Percentiles rank a stretch among this genome's conserved stretches.
Conservation (phyloP, 2,329 filamentous ascomycete genomes). For the Colletotrichum noveboracense region DNA sequence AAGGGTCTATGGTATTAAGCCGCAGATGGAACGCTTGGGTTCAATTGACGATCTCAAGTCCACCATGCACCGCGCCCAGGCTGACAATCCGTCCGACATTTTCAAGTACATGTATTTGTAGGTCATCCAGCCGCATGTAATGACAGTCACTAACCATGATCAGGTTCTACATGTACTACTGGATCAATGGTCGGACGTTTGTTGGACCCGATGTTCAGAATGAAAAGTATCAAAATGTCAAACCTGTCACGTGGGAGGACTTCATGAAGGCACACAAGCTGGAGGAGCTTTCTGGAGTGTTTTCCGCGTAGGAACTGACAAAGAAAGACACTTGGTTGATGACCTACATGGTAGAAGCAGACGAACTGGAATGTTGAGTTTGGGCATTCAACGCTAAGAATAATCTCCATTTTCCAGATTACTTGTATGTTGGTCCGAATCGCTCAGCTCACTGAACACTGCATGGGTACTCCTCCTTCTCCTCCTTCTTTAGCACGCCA, state of each 20-base stretch:
- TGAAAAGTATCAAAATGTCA: not conserved
- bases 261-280: not conserved
- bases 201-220: not conserved
- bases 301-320: not conserved
- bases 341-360: not conserved
- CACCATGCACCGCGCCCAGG: not conserved
- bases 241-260: not conserved
- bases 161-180: not conserved
- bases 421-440: accelerated
- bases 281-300: not conserved
- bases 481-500: not conserved
- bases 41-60: not conserved
- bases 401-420: not conserved
- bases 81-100: not conserved
- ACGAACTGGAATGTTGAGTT: not conserved
- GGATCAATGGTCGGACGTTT: not conserved
- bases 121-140: not conserved
- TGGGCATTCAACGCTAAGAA: not conserved
- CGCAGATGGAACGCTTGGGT: not conserved
- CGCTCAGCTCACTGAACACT: not conserved
- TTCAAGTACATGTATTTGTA: not conserved
- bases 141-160: not conserved
- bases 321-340: not conserved
- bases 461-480: not conserved
- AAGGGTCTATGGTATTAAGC: not conserved